These are phyloP conservation scores for Eucalyptus melliodora DNA, from an alignment of 345 rosid genomes.

Conservation along the genomic window DNA sequence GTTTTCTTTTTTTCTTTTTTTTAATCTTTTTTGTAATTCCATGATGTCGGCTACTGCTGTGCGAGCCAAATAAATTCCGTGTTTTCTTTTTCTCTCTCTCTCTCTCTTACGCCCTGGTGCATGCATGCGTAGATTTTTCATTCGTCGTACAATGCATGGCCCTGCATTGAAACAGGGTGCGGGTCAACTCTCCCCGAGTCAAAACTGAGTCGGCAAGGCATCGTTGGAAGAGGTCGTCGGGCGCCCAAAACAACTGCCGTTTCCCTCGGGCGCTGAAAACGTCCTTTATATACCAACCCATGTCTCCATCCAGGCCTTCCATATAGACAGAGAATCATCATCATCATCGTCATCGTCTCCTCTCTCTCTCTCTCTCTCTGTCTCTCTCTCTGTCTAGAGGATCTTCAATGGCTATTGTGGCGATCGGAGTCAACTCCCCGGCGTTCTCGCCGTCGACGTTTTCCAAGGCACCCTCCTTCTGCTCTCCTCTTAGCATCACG, in stretches of 20 bases:
- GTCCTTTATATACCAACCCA: not conserved
- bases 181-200: not conserved
- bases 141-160: not conserved
- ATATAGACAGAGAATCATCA: not conserved
- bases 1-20: not conserved
- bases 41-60: not conserved
- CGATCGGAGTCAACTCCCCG: constrained; percentile 17
- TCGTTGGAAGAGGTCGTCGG: not conserved
- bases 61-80: not conserved
- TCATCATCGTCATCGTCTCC: not conserved
- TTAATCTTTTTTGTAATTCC: not conserved
- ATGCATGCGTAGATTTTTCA: not conserved
- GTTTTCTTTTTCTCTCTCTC: not conserved
- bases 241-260: not conserved
- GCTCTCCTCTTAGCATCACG: not conserved
- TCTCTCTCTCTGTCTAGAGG: not conserved
- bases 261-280: not conserved
- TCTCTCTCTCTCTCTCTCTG: not conserved
- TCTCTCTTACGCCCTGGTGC: not conserved
- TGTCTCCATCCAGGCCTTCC: not conserved
- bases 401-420: constrained; percentile 3
- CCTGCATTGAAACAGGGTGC: not conserved
- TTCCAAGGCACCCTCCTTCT: constrained; percentile 1
- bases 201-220: not conserved
- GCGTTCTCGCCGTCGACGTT: constrained; percentile 21